Conservation (phyloP, 345 rosid genomes). For the Lumnitzera racemosa region DNA sequence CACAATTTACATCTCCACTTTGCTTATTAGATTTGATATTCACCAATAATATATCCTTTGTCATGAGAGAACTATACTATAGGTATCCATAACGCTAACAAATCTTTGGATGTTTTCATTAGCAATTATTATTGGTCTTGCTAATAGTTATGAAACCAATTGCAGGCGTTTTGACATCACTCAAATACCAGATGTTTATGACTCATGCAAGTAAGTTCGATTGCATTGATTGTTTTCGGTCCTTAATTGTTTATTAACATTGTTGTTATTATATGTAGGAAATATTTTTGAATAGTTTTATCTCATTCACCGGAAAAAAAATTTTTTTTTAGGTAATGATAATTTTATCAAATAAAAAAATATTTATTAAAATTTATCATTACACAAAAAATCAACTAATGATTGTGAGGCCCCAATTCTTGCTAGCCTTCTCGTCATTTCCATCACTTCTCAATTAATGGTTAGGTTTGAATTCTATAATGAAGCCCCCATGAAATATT, state of each 20-base stretch:
- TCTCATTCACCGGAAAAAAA: too few relatives aligned
- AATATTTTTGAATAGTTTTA: too few relatives aligned
- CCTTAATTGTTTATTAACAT: background rate
- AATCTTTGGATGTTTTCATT: background rate
- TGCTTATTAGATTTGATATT: background rate
- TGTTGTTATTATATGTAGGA: too few relatives aligned
- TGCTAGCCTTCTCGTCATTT: too few relatives aligned
- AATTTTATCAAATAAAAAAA: too few relatives aligned
- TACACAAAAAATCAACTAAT: too few relatives aligned
- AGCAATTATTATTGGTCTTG: background rate
- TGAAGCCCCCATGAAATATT: too few relatives aligned
- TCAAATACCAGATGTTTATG: slow-evolving; percentile 98
- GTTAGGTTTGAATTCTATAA: too few relatives aligned
- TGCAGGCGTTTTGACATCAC: slow-evolving; percentile 95
- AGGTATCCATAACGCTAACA: background rate
- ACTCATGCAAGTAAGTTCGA: slow-evolving; percentile 96
- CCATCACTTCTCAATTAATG: too few relatives aligned
- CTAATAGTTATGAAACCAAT: slow-evolving; percentile 8
- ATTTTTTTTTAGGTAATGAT: too few relatives aligned
- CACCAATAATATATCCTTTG: background rate
- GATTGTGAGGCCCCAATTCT: too few relatives aligned
- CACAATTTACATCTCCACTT: background rate
- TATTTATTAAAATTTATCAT: too few relatives aligned
- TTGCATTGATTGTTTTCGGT: slow-evolving; percentile 6
- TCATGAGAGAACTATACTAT: background rate